These are phyloP conservation scores for Trypanosoma avium DNA, from an alignment of 208 protist genomes.

Conservation along the genomic window DNA sequence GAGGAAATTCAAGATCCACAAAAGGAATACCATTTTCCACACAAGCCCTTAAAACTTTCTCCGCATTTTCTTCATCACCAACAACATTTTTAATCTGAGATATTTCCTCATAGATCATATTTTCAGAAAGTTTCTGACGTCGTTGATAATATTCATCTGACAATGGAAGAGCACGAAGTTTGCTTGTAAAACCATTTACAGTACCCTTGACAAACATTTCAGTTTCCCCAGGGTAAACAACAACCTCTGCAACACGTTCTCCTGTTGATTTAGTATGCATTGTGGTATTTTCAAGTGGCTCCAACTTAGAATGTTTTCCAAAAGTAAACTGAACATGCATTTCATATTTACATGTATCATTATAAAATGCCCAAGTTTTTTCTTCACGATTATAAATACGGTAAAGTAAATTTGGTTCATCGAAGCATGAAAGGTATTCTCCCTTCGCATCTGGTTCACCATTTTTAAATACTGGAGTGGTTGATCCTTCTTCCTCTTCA, in stretches of 20 bases:
- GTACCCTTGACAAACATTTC: slow-evolving; percentile 70
- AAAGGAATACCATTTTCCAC: slow-evolving; percentile 58
- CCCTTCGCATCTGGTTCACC: slow-evolving; percentile 56
- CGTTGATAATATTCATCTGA: slow-evolving; percentile 52
- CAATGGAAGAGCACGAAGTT: slow-evolving; percentile 52
- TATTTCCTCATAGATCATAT: slow-evolving; percentile 41
- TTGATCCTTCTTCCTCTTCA: slow-evolving; percentile 25
- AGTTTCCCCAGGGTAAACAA: slow-evolving; percentile 78
- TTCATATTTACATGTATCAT: slow-evolving; percentile 69
- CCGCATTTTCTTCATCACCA: slow-evolving; percentile 38
- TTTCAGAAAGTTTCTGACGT: slow-evolving; percentile 32
- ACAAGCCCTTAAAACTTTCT: slow-evolving; percentile 57
- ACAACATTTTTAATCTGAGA: slow-evolving; percentile 38
- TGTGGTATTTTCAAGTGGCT: slow-evolving; percentile 55
- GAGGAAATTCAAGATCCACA: slow-evolving; percentile 75
- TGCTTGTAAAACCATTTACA: slow-evolving; percentile 68
- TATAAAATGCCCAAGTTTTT: slow-evolving; percentile 83
- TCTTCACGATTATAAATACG: slow-evolving; percentile 61
- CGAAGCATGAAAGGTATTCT: slow-evolving; percentile 72
- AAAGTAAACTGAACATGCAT: slow-evolving; percentile 77
- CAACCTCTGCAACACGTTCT: slow-evolving; percentile 40
- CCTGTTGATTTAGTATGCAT: slow-evolving; percentile 37
- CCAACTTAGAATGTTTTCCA: slow-evolving; percentile 57
- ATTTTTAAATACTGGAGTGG: slow-evolving; percentile 51
- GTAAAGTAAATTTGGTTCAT: slow-evolving; percentile 77